Percentiles rank a stretch among this genome's conserved stretches.
Evolutionary conservation across 768 basidiomycete species (phyloP).

Genomic region (Rhizopogon sp.): DNA sequence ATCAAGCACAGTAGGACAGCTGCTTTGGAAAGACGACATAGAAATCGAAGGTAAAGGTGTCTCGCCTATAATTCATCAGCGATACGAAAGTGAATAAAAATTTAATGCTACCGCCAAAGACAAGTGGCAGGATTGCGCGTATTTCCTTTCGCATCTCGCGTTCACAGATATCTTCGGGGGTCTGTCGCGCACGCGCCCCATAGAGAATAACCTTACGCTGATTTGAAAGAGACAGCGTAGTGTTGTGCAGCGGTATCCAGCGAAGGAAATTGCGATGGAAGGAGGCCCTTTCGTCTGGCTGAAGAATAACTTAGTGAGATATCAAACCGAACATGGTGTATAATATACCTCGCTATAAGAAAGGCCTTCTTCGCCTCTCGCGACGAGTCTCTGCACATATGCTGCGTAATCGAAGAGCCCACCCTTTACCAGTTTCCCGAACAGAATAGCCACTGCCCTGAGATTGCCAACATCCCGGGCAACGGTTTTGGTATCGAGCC

Average conservation of each 20-base stretch:
- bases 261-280: constrained; percentile 66
- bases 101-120: constrained; percentile 55
- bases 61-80: constrained; percentile 27
- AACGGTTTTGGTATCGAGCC: constrained; percentile 66
- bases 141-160: constrained; percentile 69
- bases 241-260: constrained; percentile 66
- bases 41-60: constrained; percentile 24
- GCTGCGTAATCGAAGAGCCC: constrained; percentile 68
- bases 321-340: neutral
- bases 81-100: neutral
- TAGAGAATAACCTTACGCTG: constrained; percentile 70
- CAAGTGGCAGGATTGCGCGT: constrained; percentile 52
- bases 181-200: constrained; percentile 63
- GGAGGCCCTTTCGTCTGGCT: constrained; percentile 30
- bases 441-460: constrained; percentile 58
- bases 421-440: constrained; percentile 65
- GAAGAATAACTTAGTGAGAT: neutral
- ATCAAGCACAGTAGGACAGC: constrained; percentile 41
- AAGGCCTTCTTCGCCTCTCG: constrained; percentile 66
- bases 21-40: constrained; percentile 32
- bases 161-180: constrained; percentile 67
- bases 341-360: constrained; percentile 45
- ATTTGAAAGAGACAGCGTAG: constrained; percentile 52
- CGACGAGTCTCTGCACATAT: constrained; percentile 79
- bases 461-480: constrained; percentile 55